These are phyloP conservation scores for Fusarium vanettenii DNA, from an alignment of 2,329 filamentous ascomycete species.

Conservation along the genomic window DNA sequence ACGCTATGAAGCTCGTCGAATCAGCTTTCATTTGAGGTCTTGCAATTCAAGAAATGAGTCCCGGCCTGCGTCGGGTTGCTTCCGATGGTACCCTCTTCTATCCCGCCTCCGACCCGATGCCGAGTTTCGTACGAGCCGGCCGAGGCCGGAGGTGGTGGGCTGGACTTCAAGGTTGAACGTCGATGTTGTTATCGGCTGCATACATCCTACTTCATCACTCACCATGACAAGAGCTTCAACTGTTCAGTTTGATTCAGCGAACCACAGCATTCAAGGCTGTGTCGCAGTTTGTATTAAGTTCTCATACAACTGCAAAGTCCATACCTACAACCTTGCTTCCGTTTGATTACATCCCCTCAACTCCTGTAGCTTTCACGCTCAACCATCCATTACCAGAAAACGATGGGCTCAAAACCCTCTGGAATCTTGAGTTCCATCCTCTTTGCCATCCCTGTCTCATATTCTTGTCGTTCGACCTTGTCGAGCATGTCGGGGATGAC, in stretches of 20 bases:
- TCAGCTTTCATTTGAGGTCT: neutral
- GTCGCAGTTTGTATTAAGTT: neutral
- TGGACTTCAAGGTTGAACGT: neutral
- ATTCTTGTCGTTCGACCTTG: neutral
- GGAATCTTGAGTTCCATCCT: slow-evolving; percentile 18
- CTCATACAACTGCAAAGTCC: neutral
- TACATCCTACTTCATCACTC: neutral
- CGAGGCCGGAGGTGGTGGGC: slow-evolving; percentile 9
- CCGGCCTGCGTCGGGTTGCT: neutral
- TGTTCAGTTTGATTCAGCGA: neutral
- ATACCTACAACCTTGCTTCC: neutral
- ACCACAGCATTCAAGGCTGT: neutral
- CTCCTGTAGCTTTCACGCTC: neutral
- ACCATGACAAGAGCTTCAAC: neutral
- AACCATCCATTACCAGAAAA: slow-evolving; percentile 44
- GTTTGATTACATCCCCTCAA: neutral
- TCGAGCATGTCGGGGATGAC: slow-evolving; percentile 15
- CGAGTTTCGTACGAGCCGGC: neutral
- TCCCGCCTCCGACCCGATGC: neutral
- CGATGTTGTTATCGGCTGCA: neutral
- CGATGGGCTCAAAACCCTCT: slow-evolving; percentile 37
- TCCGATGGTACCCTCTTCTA: slow-evolving; percentile 15
- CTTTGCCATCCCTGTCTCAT: neutral
- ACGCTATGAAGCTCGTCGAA: neutral
- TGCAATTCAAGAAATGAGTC: neutral